Evolutionary conservation across 2,329 filamentous ascomycete genomes (phyloP), one percentile per base, ranked within the genome.

Genomic region (Xylariaceae sp.): DNA sequence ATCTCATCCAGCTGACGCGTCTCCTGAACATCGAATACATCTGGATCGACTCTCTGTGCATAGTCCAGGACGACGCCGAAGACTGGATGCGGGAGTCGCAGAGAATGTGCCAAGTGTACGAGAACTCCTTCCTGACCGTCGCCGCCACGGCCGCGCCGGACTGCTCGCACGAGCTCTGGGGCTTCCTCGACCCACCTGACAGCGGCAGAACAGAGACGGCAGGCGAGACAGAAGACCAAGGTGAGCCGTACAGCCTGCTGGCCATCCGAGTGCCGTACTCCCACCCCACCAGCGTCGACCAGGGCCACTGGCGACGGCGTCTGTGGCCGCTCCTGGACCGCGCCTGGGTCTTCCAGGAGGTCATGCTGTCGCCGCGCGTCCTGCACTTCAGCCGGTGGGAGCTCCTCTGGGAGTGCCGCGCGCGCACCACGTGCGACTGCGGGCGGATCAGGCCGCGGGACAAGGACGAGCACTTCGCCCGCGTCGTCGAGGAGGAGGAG

Each of bases 61-160:
- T n/a, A n/a, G n/a, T n/a, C n/a, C n/a, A n/a, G n/a, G n/a, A n/a
- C n/a, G n/a, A n/a, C n/a, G n/a, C n/a, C n/a, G n/a, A n/a, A n/a
- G n/a, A 48, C 23, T 51, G 48, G 45, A 35, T 34, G 3, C 13
- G 12, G 3, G 39, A 51, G 27, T 43, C 48, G 2, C 37, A 40
- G 8, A 38, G 39, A 28, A 57, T 56, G 52, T 40, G 42, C 1
- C 31, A 45, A 3, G 46, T 53, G 7, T 56, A 55, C 32, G 30
- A 34, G 7, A 33, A 45, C 21, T 42, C 47, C 9, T 40, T 40
- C 19, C 43, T 54, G 11, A 51, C 49, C 12, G 42, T 56, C 19
- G 35, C 31, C 8, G 30, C 35, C 5, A 22, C 16, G 15, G 16
- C 31, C n/a, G n/a, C n/a, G n/a, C n/a, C n/a, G n/a, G n/a, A n/a